phyloP scores from a whole-genome alignment of 768 basidiomycete species.

The Jaapia argillacea region DNA sequence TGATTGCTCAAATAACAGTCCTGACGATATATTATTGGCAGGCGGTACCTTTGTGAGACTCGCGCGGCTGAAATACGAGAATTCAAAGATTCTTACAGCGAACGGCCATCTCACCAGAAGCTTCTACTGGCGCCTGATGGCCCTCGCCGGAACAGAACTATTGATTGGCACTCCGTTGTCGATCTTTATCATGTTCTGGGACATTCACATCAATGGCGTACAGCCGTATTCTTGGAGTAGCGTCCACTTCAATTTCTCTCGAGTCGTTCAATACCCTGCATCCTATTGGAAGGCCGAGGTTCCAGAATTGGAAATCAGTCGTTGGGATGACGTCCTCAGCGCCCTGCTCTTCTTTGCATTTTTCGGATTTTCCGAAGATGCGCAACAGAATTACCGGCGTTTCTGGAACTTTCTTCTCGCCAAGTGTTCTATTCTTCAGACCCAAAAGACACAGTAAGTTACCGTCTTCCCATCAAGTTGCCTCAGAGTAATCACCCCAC shows the following conservation, averaged over 20 bases:
- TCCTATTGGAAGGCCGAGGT: conserved; percentile 2
- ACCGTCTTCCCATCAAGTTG: too few species aligned
- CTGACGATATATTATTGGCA: conserved; percentile 6
- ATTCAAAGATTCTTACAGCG: conserved; percentile 12
- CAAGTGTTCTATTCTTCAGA: too few species aligned
- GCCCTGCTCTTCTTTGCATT: conserved; percentile 37
- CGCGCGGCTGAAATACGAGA: conserved; percentile 19
- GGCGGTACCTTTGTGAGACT: conserved; percentile 24
- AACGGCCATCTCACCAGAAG: conserved; percentile 11
- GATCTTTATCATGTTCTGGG: conserved; percentile 13
- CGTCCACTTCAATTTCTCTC: conserved; percentile 24
- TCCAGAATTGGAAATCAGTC: conserved; percentile 21
- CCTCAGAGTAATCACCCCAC: too few species aligned
- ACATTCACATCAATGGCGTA: conserved; percentile 16
- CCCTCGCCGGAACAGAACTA: conserved; percentile 17
- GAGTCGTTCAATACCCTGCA: conserved; percentile 9
- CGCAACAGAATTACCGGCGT: conserved; percentile 28
- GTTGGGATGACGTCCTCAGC: conserved; percentile 27
- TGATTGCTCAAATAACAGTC: conserved; percentile 5
- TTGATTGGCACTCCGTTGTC: conserved; percentile 14
- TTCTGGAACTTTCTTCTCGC: too few species aligned
- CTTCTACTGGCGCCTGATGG: conserved; percentile 14
- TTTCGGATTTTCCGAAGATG: conserved; percentile 46
- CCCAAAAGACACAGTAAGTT: too few species aligned
- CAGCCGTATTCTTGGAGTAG: conserved; percentile 25